A percentile compares a stretch with the other conserved stretches of the same genome.
These are phyloP conservation scores for Nemania sp. DNA, from an alignment of 2,329 filamentous ascomycete genomes.

Conservation along the genomic window DNA sequence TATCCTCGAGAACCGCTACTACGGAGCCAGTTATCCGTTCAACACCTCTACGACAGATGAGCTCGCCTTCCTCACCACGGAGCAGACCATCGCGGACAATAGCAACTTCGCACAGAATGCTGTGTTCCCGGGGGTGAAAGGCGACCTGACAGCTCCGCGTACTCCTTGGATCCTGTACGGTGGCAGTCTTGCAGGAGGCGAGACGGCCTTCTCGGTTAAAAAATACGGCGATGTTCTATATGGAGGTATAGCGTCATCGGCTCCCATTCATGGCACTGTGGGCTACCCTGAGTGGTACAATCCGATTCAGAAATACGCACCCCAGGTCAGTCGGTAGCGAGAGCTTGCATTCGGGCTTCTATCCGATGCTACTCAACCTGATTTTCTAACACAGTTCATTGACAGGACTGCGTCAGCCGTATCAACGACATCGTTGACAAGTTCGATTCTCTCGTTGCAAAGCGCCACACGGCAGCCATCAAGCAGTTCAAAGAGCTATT, in stretches of 20 bases:
- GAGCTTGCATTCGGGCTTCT: not conserved
- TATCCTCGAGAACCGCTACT: constrained; percentile 58
- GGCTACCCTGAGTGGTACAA: constrained; percentile 56
- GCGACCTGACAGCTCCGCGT: constrained; percentile 46
- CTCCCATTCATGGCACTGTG: constrained; percentile 46
- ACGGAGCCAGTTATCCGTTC: constrained; percentile 54
- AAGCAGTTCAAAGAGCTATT: constrained; percentile 53
- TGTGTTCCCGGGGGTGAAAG: constrained; percentile 48
- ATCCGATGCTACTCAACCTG: not conserved
- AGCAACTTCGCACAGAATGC: constrained; percentile 55
- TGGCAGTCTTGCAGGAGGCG: constrained; percentile 38
- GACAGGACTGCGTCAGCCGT: constrained; percentile 50
- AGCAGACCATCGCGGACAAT: constrained; percentile 58
- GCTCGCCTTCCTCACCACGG: constrained; percentile 53
- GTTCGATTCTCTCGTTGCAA: constrained; percentile 51
- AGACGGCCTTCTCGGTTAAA: constrained; percentile 49
- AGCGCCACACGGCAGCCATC: constrained; percentile 48
- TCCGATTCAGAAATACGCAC: constrained; percentile 54
- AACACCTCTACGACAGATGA: constrained; percentile 54
- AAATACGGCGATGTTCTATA: constrained; percentile 50
- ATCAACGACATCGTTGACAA: constrained; percentile 55
- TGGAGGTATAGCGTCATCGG: constrained; percentile 54
- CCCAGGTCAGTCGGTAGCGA: constrained; percentile 36
- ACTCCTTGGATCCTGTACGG: constrained; percentile 46
- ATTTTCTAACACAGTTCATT: not conserved